Evolutionary conservation across 805 yeast species (phyloP).

Genomic region (Limtongia smithiae): DNA sequence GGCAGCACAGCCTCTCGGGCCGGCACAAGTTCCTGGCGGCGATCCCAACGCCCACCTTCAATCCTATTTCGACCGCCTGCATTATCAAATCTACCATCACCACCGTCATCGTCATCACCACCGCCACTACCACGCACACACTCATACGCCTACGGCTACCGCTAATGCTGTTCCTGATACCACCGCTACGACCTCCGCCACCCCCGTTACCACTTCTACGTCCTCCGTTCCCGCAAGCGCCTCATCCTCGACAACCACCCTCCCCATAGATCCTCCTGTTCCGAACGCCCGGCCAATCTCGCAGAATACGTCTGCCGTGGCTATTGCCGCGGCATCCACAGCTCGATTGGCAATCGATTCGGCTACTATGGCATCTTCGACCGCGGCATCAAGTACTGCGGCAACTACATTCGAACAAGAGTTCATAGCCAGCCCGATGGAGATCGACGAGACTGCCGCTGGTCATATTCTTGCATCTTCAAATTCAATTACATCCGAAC

Average conservation of each 20-base stretch:
- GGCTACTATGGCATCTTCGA: no score
- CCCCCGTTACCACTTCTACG: neutral
- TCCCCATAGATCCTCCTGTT: no score
- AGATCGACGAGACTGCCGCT: slow-evolving; percentile 3
- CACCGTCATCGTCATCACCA: slow-evolving; percentile 25
- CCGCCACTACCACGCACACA: slow-evolving; percentile 19
- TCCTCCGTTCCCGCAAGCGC: neutral
- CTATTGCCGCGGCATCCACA: no score
- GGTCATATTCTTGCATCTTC: neutral
- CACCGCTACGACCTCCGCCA: neutral
- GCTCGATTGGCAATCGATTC: no score
- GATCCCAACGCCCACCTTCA: neutral
- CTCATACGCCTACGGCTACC: slow-evolving; percentile 8
- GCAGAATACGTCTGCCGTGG: no score
- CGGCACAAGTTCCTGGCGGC: neutral
- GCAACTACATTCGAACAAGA: no score
- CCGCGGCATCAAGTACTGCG: no score
- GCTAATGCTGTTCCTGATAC: neutral
- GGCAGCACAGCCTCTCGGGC: neutral
- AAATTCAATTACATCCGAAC: no score
- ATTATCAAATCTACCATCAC: slow-evolving; percentile 13
- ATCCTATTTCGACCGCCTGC: slow-evolving; percentile 12
- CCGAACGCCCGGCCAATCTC: no score
- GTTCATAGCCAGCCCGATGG: slow-evolving; percentile 3
- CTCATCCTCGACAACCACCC: no score